Conservation (phyloP, 768 basidiomycete species). For the Boletus speciosus region DNA sequence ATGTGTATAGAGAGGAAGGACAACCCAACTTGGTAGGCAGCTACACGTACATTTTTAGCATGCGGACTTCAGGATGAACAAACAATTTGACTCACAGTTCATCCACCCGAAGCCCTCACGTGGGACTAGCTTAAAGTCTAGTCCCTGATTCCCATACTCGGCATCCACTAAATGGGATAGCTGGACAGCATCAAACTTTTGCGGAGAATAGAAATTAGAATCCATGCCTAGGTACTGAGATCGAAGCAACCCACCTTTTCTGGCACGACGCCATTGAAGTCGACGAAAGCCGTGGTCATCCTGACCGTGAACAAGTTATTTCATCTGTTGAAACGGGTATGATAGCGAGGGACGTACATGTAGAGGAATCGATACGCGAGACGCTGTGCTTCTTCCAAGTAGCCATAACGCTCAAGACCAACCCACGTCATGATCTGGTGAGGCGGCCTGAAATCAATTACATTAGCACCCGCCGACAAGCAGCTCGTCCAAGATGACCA, state of each 20-base stretch:
- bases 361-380: conserved; percentile 96
- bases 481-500: conserved; percentile 11
- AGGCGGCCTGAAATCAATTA: conserved; percentile 61
- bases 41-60: conserved; percentile 36
- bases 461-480: conserved; percentile 8
- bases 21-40: conserved; percentile 95
- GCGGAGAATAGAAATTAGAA: conserved; percentile 1
- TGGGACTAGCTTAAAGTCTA: conserved; percentile 97
- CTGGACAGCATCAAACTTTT: conserved; percentile 90
- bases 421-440: conserved; percentile 99
- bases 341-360: conserved; percentile 79
- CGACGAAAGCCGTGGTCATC: conserved; percentile 93
- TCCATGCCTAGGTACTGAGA: not conserved
- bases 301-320: conserved; percentile 34
- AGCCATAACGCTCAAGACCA: conserved; percentile 93
- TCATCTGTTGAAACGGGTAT: not conserved
- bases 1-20: conserved; percentile 91
- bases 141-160: conserved; percentile 93
- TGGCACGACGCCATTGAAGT: conserved; percentile 97
- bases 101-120: conserved; percentile 99
- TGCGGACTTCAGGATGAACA: not conserved
- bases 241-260: conserved; percentile 63
- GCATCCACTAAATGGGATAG: conserved; percentile 95
- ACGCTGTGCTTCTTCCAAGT: conserved; percentile 88
- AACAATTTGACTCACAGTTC: conserved; percentile 59